Percentiles rank a stretch among this genome's conserved stretches.
Evolutionary conservation across 257 asterid genomes (phyloP).

Genomic region (Solanum chilense): DNA sequence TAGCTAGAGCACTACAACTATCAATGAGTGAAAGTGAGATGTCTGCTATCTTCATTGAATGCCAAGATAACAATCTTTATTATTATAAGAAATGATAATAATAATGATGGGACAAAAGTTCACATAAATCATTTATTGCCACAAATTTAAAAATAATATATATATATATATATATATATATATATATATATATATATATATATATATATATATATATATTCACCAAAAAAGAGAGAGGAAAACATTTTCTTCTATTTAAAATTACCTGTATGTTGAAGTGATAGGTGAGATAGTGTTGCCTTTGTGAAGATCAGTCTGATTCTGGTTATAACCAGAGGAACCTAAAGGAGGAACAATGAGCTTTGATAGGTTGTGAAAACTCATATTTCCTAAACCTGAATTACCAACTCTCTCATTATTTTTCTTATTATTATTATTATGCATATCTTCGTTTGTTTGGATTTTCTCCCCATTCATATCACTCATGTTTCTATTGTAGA

Average conservation of each 20-base stretch:
- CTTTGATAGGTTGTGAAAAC: constrained; percentile 29
- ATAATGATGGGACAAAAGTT: not conserved
- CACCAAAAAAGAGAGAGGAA: not conserved
- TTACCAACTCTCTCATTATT: not conserved
- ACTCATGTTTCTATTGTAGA: not conserved
- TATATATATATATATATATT: not conserved
- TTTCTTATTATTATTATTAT: too few species aligned
- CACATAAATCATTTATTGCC: not conserved
- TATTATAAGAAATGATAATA: not conserved
- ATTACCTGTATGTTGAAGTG: constrained; percentile 67
- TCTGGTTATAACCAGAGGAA: constrained; percentile 20
- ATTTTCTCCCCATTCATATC: not conserved
- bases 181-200: too few species aligned
- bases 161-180: too few species aligned
- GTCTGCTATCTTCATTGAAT: not conserved
- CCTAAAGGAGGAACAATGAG: constrained; percentile 81
- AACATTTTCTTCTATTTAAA: not conserved
- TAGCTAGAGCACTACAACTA: not conserved
- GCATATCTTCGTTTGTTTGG: not conserved
- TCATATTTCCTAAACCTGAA: not conserved
- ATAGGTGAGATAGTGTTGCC: constrained; percentile 50
- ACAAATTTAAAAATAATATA: not conserved
- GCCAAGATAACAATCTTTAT: not conserved
- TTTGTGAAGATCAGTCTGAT: not conserved
- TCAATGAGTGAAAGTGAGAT: not conserved